Evolutionary conservation across 2,329 filamentous ascomycete genomes (phyloP).

Genomic region (Calycina herbarum): DNA sequence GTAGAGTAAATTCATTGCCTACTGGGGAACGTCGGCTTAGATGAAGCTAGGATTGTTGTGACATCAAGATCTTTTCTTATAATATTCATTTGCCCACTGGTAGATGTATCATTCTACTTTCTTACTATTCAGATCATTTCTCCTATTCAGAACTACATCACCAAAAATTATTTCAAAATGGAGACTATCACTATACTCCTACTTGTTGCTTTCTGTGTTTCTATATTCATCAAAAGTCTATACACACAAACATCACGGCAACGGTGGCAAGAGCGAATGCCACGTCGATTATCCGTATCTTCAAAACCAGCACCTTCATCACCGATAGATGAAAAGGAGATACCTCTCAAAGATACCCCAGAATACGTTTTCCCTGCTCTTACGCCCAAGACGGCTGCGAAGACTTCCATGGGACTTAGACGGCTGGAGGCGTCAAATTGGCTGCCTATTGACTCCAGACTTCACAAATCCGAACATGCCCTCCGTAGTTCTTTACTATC

Average conservation of each 20-base stretch:
- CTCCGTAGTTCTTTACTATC: constrained; percentile 44
- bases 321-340: constrained; percentile 17
- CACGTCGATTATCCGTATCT: constrained; percentile 1
- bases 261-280: constrained; percentile 1
- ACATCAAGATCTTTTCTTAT: background rate
- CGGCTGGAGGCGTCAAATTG: constrained; percentile 48
- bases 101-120: background rate
- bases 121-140: background rate
- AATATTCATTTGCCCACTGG: background rate
- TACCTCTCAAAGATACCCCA: constrained; percentile 19
- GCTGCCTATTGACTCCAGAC: constrained; percentile 47
- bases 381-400: constrained; percentile 23
- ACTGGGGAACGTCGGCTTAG: background rate
- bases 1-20: constrained; percentile 8
- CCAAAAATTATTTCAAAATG: constrained; percentile 6
- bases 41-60: background rate
- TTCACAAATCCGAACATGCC: constrained; percentile 45
- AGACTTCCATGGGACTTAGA: constrained; percentile 49
- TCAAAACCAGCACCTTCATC: background rate
- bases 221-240: constrained; percentile 2
- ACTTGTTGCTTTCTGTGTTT: constrained; percentile 8
- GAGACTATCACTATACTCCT: constrained; percentile 4
- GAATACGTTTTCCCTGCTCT: constrained; percentile 30
- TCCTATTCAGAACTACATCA: background rate
- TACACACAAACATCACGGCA: constrained; percentile 1